phyloP scores from a whole-genome alignment of 2,329 filamentous ascomycete genomes.

The Dendrostoma leiphaemia region DNA sequence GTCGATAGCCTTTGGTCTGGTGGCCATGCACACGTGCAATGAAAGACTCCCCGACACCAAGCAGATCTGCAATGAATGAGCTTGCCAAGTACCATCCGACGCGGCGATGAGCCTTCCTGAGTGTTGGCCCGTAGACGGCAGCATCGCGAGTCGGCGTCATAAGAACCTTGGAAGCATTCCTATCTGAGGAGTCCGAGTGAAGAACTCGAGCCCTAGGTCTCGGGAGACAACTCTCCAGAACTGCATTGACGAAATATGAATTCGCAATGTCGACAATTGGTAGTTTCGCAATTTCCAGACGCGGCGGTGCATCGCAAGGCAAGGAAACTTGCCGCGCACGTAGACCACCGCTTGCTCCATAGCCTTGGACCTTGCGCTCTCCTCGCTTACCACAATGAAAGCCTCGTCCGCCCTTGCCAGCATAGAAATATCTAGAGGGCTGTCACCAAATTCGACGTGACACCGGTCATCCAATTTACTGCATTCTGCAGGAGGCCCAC shows the following conservation, averaged over 20 bases:
- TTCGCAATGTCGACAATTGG: constrained; percentile 31
- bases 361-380: constrained; percentile 42
- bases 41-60: constrained; percentile 49
- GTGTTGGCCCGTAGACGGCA: constrained; percentile 36
- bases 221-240: constrained; percentile 19
- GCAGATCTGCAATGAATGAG: constrained; percentile 40
- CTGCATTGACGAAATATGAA: constrained; percentile 27
- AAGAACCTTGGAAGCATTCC: constrained; percentile 45
- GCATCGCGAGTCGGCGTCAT: constrained; percentile 53
- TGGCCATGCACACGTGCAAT: constrained; percentile 54
- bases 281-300: constrained; percentile 41
- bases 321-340: constrained; percentile 46
- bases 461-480: background rate
- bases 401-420: constrained; percentile 49
- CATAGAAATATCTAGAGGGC: constrained; percentile 58
- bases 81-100: constrained; percentile 54
- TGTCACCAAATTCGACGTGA: constrained; percentile 56
- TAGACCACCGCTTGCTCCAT: constrained; percentile 47
- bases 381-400: constrained; percentile 52
- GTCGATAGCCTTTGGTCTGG: constrained; percentile 40
- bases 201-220: constrained; percentile 6
- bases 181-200: constrained; percentile 18
- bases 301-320: constrained; percentile 34
- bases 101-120: constrained; percentile 47
- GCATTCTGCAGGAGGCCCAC: background rate